Evolutionary conservation across 345 rosid species (phyloP).

Genomic region (Sisymbrium irio): DNA sequence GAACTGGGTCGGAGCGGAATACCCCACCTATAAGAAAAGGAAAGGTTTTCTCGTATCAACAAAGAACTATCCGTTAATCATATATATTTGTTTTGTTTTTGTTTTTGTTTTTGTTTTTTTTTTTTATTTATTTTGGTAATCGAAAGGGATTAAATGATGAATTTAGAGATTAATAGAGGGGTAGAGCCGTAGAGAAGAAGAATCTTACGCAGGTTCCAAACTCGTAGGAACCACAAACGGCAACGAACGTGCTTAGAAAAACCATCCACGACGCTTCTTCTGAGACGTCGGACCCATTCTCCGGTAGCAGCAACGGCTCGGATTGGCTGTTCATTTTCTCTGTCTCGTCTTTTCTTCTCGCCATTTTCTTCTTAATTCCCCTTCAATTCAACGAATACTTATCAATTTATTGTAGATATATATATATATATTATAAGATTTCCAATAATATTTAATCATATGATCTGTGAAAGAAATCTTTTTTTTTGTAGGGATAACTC

Average conservation of each 20-base stretch:
- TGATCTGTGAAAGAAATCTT: too few relatives aligned
- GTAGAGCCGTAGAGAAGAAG: background rate
- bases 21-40: slow-evolving; percentile 41
- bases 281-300: slow-evolving; percentile 13
- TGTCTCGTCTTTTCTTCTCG: slow-evolving; percentile 8
- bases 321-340: slow-evolving; percentile 13
- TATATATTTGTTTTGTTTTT: too few relatives aligned
- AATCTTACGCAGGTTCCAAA: slow-evolving; percentile 52
- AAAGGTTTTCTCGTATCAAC: slow-evolving; percentile 1
- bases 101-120: too few relatives aligned
- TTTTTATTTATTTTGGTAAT: background rate
- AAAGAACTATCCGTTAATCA: background rate
- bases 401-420: background rate
- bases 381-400: slow-evolving; percentile 1
- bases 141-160: background rate
- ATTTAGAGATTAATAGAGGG: background rate
- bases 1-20: slow-evolving; percentile 53
- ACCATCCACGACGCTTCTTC: slow-evolving; percentile 44
- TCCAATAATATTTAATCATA: background rate
- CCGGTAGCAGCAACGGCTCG: slow-evolving; percentile 40
- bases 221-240: slow-evolving; percentile 54
- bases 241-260: slow-evolving; percentile 47
- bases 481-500: slow-evolving; percentile 2
- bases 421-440: background rate
- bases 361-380: slow-evolving; percentile 19